These are phyloP conservation scores for Scutellospora calospora DNA, from an alignment of 371 early-diverging fungal species.

Conservation along the genomic window DNA sequence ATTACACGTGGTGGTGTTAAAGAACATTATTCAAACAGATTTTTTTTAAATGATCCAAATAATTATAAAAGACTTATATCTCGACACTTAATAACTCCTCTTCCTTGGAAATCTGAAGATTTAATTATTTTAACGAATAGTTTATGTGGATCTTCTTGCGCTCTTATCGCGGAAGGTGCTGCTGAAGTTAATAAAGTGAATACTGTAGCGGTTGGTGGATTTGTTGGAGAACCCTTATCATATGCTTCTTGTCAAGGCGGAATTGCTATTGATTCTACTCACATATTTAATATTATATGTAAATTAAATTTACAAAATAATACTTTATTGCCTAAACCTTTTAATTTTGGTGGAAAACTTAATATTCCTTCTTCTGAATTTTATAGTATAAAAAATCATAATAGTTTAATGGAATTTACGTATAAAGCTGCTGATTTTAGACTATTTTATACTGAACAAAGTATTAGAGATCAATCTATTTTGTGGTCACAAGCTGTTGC, in stretches of 20 bases:
- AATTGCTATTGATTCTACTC: background rate
- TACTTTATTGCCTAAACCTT: background rate
- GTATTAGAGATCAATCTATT: constrained; percentile 1
- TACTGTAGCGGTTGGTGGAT: constrained; percentile 12
- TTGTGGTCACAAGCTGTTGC: constrained; percentile 20
- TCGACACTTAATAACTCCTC: too few species aligned
- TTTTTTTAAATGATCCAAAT: background rate
- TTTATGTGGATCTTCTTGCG: constrained; percentile 2
- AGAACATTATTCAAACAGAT: background rate
- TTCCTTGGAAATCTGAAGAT: background rate
- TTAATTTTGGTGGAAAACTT: background rate
- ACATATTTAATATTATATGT: background rate
- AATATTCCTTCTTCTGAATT: background rate
- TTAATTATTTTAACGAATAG: background rate
- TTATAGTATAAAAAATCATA: background rate
- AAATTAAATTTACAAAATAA: background rate
- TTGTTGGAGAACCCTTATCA: background rate
- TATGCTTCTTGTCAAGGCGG: constrained; percentile 19
- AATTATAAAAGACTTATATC: background rate
- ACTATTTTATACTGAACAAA: background rate
- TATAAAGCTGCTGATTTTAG: constrained; percentile 6
- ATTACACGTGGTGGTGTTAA: background rate
- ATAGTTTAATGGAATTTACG: background rate
- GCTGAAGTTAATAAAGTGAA: background rate
- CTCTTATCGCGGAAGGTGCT: background rate